phyloP scores from a whole-genome alignment of 768 basidiomycete genomes.

The Jaapia argillacea region DNA sequence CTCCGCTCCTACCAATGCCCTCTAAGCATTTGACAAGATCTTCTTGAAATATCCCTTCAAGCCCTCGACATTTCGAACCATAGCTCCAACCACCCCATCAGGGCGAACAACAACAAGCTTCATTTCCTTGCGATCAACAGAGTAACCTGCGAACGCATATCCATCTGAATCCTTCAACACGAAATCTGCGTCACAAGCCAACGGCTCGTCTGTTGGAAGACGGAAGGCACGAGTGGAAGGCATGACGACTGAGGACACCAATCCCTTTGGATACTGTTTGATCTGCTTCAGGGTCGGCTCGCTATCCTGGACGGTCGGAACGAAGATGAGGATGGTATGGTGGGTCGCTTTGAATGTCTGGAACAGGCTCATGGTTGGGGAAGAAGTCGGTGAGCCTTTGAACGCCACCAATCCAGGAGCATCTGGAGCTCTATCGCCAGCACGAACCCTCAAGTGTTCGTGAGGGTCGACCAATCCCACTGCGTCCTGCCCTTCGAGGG shows the following conservation, averaged over 20 bases:
- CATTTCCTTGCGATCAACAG: constrained; percentile 18
- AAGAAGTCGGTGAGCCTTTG: background rate
- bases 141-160: constrained; percentile 31
- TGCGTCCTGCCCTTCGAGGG: background rate
- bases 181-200: constrained; percentile 12
- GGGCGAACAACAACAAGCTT: constrained; percentile 32
- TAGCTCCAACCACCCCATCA: constrained; percentile 34
- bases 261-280: too few species aligned
- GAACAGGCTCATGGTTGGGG: constrained; percentile 10
- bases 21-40: constrained; percentile 1
- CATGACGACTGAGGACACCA: too few species aligned
- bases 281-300: too few species aligned
- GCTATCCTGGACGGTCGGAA: constrained; percentile 7
- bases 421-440: background rate
- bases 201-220: constrained; percentile 11
- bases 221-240: too few species aligned
- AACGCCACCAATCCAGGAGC: background rate
- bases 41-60: constrained; percentile 7
- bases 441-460: too few species aligned
- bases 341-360: constrained; percentile 12
- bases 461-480: background rate
- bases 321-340: constrained; percentile 23
- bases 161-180: constrained; percentile 26
- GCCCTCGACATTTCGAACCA: constrained; percentile 13
- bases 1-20: too few species aligned